Evolutionary conservation across 495 filamentous ascomycete species (phyloP).

Genomic region (Penicillium desertorum): DNA sequence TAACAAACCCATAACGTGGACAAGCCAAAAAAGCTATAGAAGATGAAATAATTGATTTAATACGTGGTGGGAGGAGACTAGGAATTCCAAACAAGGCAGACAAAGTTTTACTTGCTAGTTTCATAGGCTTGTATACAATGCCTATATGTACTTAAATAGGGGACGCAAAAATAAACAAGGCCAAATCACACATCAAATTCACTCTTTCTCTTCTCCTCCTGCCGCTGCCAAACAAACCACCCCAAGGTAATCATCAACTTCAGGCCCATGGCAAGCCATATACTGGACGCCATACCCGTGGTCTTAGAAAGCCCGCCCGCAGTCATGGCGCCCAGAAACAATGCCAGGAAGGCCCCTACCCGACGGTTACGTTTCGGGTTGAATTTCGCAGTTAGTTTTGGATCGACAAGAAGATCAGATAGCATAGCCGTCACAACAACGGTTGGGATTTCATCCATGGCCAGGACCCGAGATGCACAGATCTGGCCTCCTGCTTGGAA

Average conservation of each 20-base stretch:
- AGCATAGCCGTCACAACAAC: conserved; percentile 68
- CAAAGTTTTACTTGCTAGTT: not conserved
- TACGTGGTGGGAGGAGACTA: not conserved
- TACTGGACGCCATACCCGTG: conserved; percentile 31
- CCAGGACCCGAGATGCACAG: conserved; percentile 56
- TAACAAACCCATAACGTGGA: not conserved
- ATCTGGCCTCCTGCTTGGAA: conserved; percentile 74
- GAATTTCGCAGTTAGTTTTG: conserved; percentile 23
- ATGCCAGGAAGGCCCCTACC: conserved; percentile 33
- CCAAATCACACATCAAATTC: conserved; percentile 13
- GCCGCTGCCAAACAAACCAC: conserved; percentile 34
- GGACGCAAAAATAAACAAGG: not conserved
- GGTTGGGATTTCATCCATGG: conserved; percentile 66
- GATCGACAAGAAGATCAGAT: conserved; percentile 55
- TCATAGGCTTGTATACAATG: not conserved
- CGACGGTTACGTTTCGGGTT: conserved; percentile 39
- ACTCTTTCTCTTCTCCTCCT: conserved; percentile 15
- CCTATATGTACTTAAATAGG: not conserved
- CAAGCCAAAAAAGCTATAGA: not conserved
- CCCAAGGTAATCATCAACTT: conserved; percentile 33
- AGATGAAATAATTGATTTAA: not conserved
- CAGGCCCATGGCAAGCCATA: conserved; percentile 42
- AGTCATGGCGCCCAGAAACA: conserved; percentile 42
- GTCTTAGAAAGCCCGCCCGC: conserved; percentile 37
- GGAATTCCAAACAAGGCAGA: not conserved